Base-by-base conservation (phyloP, 371 early-diverging fungal species). In the Syncephalastrum sp. region DNA sequence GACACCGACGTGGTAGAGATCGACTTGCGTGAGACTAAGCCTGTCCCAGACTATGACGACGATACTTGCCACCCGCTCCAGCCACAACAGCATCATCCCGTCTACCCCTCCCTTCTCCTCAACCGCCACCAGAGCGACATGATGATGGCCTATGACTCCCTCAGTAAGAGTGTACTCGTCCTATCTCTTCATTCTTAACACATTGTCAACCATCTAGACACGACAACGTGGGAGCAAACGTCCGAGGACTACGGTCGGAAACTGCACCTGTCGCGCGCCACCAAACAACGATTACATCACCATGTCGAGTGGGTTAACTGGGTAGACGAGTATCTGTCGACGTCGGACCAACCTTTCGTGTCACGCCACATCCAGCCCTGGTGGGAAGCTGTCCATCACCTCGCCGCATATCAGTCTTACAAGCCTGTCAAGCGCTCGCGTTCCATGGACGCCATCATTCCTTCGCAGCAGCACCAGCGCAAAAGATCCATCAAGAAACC, bases 1-100 rank as follows among this genome's bases (percentile, higher is more conserved):
- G 76, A 76, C 48, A 68, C 60, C n/a, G 76, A 76, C 45, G 69
- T 76, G 0, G 58, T 64, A 13, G 76, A 72, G 46, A 76, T 76
- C 58, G 59, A 67, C 12, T 42, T 73, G 41, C 65, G 73, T 53
- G 42, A 33, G 38, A 33, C 38, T 10, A 33, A 33, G 38, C 38
- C 66, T 5, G 63, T 6, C 33, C 44, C 49, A 27, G 29, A 23
- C 3, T 24, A 42, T 29, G 51, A 61, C 6, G 42, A 43, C 8
- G 50, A 19, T 8, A 19, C 29, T 27, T 13, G 12, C 38, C n/a
- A 16, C 56, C 50, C 23, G 42, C 48, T 25, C 44, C 43, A 17
- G 41, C 25, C 23, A 13, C 24, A 45, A 29, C 41, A 46, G 14
- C 53, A 47, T 0, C 21, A 15, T 17, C 56, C 56, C 3, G 38